Conservation (phyloP, 768 basidiomycete species). For the Naganishia vaughanmartiniae region DNA sequence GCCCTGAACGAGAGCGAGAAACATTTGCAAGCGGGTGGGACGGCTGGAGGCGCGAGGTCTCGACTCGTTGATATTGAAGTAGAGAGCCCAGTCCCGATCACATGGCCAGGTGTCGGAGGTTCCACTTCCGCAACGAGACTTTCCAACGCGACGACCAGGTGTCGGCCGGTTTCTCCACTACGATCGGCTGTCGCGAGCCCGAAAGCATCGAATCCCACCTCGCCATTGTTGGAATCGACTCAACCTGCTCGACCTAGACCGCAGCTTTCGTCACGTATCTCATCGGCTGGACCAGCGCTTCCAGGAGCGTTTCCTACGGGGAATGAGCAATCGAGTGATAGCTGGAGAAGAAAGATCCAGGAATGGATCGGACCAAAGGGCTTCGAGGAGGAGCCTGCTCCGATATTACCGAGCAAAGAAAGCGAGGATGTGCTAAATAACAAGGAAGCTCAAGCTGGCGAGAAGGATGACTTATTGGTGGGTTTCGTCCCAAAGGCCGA, state of each 20-base stretch:
- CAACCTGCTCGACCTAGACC: constrained; percentile 6
- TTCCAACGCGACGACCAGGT: not conserved
- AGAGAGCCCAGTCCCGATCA: constrained; percentile 9
- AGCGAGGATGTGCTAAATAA: not conserved
- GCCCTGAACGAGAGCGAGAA: constrained; percentile 21
- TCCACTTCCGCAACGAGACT: not conserved
- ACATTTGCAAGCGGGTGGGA: not conserved
- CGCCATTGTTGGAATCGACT: not conserved
- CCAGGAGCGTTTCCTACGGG: constrained; percentile 25
- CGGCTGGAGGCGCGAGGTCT: not conserved
- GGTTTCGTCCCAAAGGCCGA: not conserved
- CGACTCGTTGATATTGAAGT: constrained; percentile 17
- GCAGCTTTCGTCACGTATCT: not conserved
- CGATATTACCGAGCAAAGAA: not conserved
- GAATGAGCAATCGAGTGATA: not conserved
- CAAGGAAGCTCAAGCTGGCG: not conserved
- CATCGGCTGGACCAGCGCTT: constrained; percentile 8
- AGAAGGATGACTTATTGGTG: not conserved
- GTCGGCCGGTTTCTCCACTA: not conserved
- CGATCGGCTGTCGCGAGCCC: constrained; percentile 7
- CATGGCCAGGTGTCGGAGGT: constrained; percentile 6
- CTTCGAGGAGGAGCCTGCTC: not conserved
- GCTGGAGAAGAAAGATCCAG: constrained; percentile 30
- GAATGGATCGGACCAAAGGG: constrained; percentile 31
- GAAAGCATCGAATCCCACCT: constrained; percentile 16